Base-by-base conservation (phyloP, 202 grass and related monocot genomes). In the Brachypodium distachyon region DNA sequence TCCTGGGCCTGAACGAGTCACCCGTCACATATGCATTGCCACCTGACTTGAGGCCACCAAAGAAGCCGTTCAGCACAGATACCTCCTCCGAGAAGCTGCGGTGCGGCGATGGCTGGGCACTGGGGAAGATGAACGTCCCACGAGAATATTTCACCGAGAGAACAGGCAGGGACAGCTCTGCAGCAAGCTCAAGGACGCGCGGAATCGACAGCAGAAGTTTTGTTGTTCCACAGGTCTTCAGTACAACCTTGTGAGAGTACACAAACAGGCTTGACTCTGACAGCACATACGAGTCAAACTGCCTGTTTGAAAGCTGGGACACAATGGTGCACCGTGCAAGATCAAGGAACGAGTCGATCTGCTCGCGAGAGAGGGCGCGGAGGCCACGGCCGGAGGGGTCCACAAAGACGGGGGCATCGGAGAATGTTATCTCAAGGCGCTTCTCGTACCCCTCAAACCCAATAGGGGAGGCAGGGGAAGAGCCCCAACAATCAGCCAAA, bases 371-470 rank as follows among this genome's bases (percentile, higher is more conserved):
- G 66, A 96, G 86, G 32, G 81, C 77, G 0, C 87, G 89, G 21
- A 96, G 82, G 8, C 93, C 93, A n/a, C 29, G 23, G n/a, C 89
- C 89, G 12, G 66, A 70, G 27, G 93, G 89, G 47, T 92, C 93
- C 34, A 46, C 78, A 63, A 96, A 92, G 58, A 89, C 83, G 21
- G 87, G 81, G 0, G 86, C 86, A 10, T 86, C 82, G 43, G 87
- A 92, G 81, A 92, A 91, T 16, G 84, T 85, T 39, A 92, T 92
- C 78, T 96, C 92, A 1, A 96, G 84, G 60, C 92, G 92, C 73
- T 95, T 95, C 80, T 95, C 92, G 9, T 92, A 96, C 74, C 92
- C 92, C 78, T 96, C 93, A 49, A 96, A 96, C 68, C 93, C 93
- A 82, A 94, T 92, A 22, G 86, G 61, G 48, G 94, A 94, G 56